phyloP scores from a whole-genome alignment of 495 filamentous ascomycete species.

The Aspergillus sclerotioniger region DNA sequence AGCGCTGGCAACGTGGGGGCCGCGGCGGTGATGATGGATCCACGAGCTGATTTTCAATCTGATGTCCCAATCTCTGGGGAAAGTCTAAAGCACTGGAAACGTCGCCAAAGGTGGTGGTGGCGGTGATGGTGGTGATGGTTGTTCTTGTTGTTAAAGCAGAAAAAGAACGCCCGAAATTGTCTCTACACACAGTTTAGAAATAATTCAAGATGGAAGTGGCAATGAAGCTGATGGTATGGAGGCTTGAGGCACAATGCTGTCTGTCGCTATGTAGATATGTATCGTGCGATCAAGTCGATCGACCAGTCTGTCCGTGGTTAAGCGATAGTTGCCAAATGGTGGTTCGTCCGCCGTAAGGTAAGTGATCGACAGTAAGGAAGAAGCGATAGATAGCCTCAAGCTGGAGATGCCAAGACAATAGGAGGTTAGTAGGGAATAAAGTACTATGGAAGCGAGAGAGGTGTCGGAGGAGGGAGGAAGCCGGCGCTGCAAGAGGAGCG shows the following conservation, averaged over 20 bases:
- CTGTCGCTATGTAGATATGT: background rate
- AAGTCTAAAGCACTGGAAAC: background rate
- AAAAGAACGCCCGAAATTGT: background rate
- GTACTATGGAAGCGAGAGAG: too few relatives aligned
- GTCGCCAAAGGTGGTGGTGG: too few relatives aligned
- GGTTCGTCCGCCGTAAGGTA: background rate
- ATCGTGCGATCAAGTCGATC: background rate
- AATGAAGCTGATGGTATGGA: background rate
- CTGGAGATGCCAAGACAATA: too few relatives aligned
- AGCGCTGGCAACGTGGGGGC: background rate
- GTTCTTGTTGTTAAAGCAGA: background rate
- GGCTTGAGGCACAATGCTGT: background rate
- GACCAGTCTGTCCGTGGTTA: background rate
- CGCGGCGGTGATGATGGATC: background rate
- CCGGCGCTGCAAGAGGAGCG: constrained; percentile 1
- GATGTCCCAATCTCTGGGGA: background rate
- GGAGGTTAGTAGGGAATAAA: too few relatives aligned
- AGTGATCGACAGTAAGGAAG: constrained; percentile 17
- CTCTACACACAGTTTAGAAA: background rate
- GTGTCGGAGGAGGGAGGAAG: background rate
- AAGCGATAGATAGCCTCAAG: background rate
- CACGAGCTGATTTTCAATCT: background rate
- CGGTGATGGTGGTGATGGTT: too few relatives aligned
- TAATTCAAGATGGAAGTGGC: background rate
- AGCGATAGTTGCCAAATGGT: background rate